phyloP scores from a whole-genome alignment of 345 rosid species.

The Syzygium aqueum region DNA sequence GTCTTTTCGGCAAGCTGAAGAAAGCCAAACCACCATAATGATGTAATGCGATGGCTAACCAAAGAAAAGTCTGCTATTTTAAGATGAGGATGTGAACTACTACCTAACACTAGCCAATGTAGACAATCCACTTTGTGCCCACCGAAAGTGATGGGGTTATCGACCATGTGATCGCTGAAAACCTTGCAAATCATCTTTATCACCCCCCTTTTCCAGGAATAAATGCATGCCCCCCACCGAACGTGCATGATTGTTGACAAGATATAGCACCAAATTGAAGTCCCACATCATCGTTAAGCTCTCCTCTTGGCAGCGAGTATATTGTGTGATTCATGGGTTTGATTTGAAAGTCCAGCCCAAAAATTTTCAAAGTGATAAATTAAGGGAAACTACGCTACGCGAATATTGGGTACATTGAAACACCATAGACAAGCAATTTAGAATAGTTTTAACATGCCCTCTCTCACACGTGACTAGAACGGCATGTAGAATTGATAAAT shows the following conservation, averaged over 20 bases:
- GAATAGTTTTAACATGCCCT: too few relatives aligned
- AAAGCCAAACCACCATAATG: neutral
- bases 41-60: neutral
- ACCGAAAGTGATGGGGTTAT: neutral
- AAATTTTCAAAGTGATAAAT: too few relatives aligned
- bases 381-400: too few relatives aligned
- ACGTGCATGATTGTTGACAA: neutral
- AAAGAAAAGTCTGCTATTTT: neutral
- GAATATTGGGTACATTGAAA: too few relatives aligned
- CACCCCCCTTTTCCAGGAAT: neutral
- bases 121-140: neutral
- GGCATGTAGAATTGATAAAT: too few relatives aligned
- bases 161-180: neutral
- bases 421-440: too few relatives aligned
- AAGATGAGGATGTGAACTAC: neutral
- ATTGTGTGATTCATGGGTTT: too few relatives aligned
- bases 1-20: neutral
- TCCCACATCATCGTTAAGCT: neutral
- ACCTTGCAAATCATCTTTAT: neutral
- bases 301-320: neutral
- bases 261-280: neutral
- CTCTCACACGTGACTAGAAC: too few relatives aligned
- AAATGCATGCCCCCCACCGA: neutral
- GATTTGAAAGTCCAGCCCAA: too few relatives aligned
- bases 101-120: neutral